Evolutionary conservation across 2,329 filamentous ascomycete genomes (phyloP).

Genomic region (Trichophyton schoenleinii): DNA sequence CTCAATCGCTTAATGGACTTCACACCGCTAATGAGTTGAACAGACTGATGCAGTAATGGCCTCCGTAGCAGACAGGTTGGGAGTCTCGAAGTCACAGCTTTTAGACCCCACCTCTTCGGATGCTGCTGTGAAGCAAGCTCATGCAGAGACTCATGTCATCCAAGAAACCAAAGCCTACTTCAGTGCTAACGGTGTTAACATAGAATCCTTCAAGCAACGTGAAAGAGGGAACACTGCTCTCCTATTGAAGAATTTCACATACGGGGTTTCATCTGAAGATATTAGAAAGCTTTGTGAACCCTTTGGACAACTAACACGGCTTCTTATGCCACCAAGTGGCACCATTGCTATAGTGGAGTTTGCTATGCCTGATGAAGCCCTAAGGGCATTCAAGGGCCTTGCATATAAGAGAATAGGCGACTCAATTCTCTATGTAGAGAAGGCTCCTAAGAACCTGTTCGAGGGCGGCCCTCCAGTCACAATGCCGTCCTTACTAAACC

Average conservation of each 20-base stretch:
- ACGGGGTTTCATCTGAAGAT: slow-evolving; percentile 66
- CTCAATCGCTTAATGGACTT: background rate
- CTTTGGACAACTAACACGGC: slow-evolving; percentile 64
- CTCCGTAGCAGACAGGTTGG: slow-evolving; percentile 73
- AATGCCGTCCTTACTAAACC: slow-evolving; percentile 20
- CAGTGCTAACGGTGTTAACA: slow-evolving; percentile 70
- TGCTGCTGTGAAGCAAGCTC: slow-evolving; percentile 88
- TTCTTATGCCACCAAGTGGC: slow-evolving; percentile 84
- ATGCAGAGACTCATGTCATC: slow-evolving; percentile 91
- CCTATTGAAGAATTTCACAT: slow-evolving; percentile 88
- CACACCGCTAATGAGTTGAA: background rate
- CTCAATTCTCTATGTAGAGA: slow-evolving; percentile 84
- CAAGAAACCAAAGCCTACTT: slow-evolving; percentile 95
- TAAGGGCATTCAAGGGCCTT: slow-evolving; percentile 68
- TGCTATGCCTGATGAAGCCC: slow-evolving; percentile 62
- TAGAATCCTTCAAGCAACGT: slow-evolving; percentile 78
- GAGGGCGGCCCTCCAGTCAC: slow-evolving; percentile 24
- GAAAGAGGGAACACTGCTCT: slow-evolving; percentile 78
- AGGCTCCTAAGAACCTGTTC: slow-evolving; percentile 77
- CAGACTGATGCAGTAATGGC: slow-evolving; percentile 74
- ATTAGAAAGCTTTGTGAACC: slow-evolving; percentile 71
- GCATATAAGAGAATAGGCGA: slow-evolving; percentile 87
- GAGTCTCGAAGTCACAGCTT: slow-evolving; percentile 79
- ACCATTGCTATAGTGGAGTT: slow-evolving; percentile 93
- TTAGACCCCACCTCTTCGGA: slow-evolving; percentile 92